Evolutionary conservation across 1,139 yeast species (phyloP).

Genomic region (Yamadazyma dushanensis): DNA sequence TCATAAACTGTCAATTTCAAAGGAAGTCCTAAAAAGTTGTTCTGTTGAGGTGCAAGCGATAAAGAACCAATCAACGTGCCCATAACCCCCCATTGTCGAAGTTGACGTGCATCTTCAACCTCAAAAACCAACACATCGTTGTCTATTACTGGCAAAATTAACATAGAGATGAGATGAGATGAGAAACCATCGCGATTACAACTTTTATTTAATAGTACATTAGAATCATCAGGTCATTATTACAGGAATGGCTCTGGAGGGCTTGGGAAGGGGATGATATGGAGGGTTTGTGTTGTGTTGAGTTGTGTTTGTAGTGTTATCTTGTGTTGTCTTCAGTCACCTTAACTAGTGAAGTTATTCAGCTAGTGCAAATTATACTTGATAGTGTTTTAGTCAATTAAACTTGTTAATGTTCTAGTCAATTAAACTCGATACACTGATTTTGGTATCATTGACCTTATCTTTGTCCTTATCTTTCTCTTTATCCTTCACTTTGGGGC

Average conservation of each 20-base stretch:
- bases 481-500: conserved; percentile 3
- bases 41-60: conserved; percentile 90
- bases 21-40: conserved; percentile 81
- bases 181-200: conserved; percentile 1
- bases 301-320: too few relatives aligned
- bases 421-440: conserved; percentile 26
- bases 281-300: too few relatives aligned
- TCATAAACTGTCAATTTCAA: conserved; percentile 74
- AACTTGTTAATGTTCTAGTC: conserved; percentile 17
- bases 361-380: too few relatives aligned
- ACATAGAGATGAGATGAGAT: conserved; percentile 7
- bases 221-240: not conserved
- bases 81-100: conserved; percentile 58
- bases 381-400: conserved; percentile 19
- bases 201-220: conserved; percentile 3
- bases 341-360: too few relatives aligned
- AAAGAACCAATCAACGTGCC: conserved; percentile 84
- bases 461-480: not conserved
- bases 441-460: conserved; percentile 18
- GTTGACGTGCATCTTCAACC: conserved; percentile 47
- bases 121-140: conserved; percentile 51
- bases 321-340: too few relatives aligned
- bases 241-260: not conserved
- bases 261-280: too few relatives aligned
- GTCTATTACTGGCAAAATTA: conserved; percentile 32